A percentile compares a stretch with the other conserved stretches of the same genome.
These are phyloP conservation scores for Erigeron philadelphicus DNA, from an alignment of 140 eudicot species.

Conservation along the genomic window DNA sequence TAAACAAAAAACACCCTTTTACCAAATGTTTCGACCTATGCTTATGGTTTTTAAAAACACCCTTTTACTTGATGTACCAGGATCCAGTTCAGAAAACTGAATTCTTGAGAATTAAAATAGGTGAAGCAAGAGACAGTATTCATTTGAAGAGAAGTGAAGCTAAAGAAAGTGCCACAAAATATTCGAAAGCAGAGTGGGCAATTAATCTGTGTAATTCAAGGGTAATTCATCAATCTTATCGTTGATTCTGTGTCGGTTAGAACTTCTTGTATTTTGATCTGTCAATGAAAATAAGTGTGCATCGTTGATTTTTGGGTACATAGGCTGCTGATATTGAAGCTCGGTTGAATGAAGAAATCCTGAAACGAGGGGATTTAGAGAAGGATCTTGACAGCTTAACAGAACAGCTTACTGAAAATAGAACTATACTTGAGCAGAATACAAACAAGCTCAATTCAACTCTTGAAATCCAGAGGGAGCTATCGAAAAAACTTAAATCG, in stretches of 20 bases:
- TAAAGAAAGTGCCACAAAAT: slow-evolving; percentile 39
- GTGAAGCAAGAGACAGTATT: slow-evolving; percentile 40
- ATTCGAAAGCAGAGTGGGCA: slow-evolving; percentile 68
- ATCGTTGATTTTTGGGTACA: not conserved
- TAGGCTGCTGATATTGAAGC: slow-evolving; percentile 61
- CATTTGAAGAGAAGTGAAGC: slow-evolving; percentile 44
- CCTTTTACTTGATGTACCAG: slow-evolving; percentile 32
- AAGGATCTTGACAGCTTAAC: slow-evolving; percentile 41
- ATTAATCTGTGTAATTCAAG: slow-evolving; percentile 44
- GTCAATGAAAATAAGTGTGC: no score
- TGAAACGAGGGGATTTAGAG: slow-evolving; percentile 35
- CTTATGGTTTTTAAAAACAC: no score
- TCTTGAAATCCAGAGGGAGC: slow-evolving; percentile 56
- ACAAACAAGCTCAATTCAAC: slow-evolving; percentile 53
- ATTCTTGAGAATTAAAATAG: slow-evolving; percentile 41
- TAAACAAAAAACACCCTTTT: slow-evolving; percentile 7
- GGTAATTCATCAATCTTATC: slow-evolving; percentile 40
- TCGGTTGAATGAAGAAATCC: slow-evolving; percentile 38
- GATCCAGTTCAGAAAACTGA: slow-evolving; percentile 39
- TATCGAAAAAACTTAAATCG: slow-evolving; percentile 50
- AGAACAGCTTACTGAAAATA: slow-evolving; percentile 50
- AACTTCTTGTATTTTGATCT: not conserved
- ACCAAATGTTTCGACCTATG: no score
- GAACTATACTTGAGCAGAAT: slow-evolving; percentile 40
- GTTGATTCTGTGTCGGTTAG: not conserved